These are phyloP conservation scores for Globisporangium canariense DNA, from an alignment of 352 stramenopile genomes.

Conservation along the genomic window DNA sequence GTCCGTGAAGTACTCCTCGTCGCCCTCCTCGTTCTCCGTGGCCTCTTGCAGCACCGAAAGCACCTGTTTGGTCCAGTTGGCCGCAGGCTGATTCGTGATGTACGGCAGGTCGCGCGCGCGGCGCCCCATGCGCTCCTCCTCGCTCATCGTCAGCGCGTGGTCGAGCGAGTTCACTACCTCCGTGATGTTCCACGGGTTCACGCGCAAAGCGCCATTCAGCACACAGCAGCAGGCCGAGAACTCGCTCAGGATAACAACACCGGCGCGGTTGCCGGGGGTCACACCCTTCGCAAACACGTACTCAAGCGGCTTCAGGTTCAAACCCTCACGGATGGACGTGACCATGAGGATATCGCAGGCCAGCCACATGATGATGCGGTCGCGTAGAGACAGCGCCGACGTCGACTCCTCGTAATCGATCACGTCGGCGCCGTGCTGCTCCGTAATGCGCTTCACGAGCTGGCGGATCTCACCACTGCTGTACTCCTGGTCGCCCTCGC, in stretches of 20 bases:
- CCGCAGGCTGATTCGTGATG: conserved; percentile 90
- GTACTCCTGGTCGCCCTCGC: conserved; percentile 90
- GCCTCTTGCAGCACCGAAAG: conserved; percentile 84
- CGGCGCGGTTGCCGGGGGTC: conserved; percentile 56
- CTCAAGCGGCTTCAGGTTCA: conserved; percentile 97
- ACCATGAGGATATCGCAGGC: conserved; percentile 95
- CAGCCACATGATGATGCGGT: conserved; percentile 92
- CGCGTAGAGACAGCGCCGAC: conserved; percentile 80
- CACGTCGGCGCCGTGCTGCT: conserved; percentile 58
- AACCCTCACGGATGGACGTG: conserved; percentile 95
- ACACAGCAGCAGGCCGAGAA: conserved; percentile 96
- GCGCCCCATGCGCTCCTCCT: conserved; percentile 86
- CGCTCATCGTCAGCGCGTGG: conserved; percentile 91
- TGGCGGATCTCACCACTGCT: conserved; percentile 82
- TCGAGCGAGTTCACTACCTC: conserved; percentile 90
- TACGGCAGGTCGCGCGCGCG: conserved; percentile 95
- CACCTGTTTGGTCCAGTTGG: conserved; percentile 96
- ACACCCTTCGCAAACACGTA: conserved; percentile 88
- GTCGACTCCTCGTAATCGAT: conserved; percentile 89
- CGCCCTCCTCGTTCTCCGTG: conserved; percentile 59
- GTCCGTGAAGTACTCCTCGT: conserved; percentile 68
- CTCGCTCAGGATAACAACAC: conserved; percentile 96
- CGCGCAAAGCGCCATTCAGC: conserved; percentile 93
- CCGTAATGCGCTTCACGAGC: conserved; percentile 78
- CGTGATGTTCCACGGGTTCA: conserved; percentile 98